phyloP scores from a whole-genome alignment of 2,329 filamentous ascomycete genomes.

The Sarocladiaceae sp. region DNA sequence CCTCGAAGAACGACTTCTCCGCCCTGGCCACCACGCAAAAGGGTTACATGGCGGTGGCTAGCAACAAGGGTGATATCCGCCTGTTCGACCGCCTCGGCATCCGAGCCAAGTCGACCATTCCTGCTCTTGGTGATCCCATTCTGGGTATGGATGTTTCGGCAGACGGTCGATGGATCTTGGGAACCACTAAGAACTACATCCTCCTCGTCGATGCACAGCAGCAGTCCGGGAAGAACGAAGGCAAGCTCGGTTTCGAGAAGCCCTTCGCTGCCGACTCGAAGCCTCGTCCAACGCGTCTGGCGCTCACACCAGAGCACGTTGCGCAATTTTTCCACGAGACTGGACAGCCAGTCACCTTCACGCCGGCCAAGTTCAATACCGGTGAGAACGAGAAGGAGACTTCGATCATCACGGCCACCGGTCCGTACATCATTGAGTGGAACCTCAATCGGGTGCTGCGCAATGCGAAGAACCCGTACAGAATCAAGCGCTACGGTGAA shows the following conservation, averaged over 20 bases:
- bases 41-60: constrained; percentile 93
- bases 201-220: constrained; percentile 89
- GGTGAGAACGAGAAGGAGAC: constrained; percentile 76
- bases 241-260: constrained; percentile 96
- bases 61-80: constrained; percentile 95
- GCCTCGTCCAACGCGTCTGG: constrained; percentile 85
- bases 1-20: constrained; percentile 95
- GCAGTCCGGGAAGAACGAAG: constrained; percentile 89
- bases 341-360: constrained; percentile 78
- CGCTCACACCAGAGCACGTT: constrained; percentile 83
- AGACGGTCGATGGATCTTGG: constrained; percentile 91
- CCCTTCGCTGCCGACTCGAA: constrained; percentile 88
- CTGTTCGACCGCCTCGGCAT: constrained; percentile 95
- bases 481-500: constrained; percentile 92
- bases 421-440: constrained; percentile 96
- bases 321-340: constrained; percentile 98
- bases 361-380: constrained; percentile 88
- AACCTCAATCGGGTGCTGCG: constrained; percentile 81
- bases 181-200: constrained; percentile 89
- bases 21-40: constrained; percentile 91
- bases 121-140: constrained; percentile 89
- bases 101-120: constrained; percentile 95
- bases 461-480: constrained; percentile 81
- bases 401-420: constrained; percentile 92
- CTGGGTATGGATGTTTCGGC: constrained; percentile 92